Evolutionary conservation across 1,284 basidiomycete genomes (phyloP), one percentile per base, ranked within the genome.

Genomic region (Cutaneotrichosporon sp.): DNA sequence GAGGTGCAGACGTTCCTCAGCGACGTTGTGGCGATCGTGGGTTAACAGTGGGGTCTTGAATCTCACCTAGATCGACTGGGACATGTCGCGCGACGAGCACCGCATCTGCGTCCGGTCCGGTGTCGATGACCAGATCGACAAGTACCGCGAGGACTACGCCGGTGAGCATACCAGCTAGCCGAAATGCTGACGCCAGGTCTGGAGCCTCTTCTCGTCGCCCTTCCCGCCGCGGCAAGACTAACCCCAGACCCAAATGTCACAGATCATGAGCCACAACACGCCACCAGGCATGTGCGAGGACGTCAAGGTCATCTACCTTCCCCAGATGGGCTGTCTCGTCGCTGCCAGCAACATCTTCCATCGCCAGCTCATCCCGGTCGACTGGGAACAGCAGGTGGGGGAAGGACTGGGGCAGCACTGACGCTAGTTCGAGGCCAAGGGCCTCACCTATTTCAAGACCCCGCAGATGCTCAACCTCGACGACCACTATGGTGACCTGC

Each of bases 221-320:
- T 9, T 33, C 16, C 9, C 7, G 8, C n/a, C 16, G 18, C 7
- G 34, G 13, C 9, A 33, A 18, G 8, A 5, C 56, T 53, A 1
- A 53, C 29, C 14, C 6, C 50, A 63, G 58, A 56, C 50, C 43
- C 58, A 63, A 24, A 38, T 54, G 18, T 54, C 54, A 1, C 24
- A 14, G 52, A 79, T 82, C 56, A 79, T 87, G 27, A 81, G 80
- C 20, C 71, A 73, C 31, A 79, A 77, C 0, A 73, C 86, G 22
- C 81, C 84, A 0, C 67, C 68, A 4, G 80, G 83, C 60, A 87
- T 88, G 67, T 84, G 88, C 2, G 73, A 83, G 11, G 84, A 86
- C 11, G 76, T 95, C 60, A 92, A 92, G 65, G 89, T 94, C 2
- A 87, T 93, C 8, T 97, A 95, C 75, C 92, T 95, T 69, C 93